Conservation (phyloP, 225 moss, liverwort and hornwort species). For the Marchantia paleacea region DNA sequence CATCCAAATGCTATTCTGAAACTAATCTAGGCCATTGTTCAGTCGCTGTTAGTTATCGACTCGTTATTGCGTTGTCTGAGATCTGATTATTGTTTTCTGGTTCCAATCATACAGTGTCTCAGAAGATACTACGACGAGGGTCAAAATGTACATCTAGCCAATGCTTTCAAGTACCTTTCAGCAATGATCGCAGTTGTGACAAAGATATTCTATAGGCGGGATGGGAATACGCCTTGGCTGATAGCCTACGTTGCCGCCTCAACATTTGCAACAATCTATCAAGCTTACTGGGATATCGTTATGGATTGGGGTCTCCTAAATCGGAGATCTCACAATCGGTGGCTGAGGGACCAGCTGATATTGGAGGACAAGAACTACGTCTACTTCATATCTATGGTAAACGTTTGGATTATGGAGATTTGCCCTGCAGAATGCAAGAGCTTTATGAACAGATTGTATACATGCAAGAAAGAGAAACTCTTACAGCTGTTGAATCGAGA, state of each 20-base stretch:
- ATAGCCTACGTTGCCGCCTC: slow-evolving; percentile 45
- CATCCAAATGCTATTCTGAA: no score
- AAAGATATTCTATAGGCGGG: slow-evolving; percentile 31
- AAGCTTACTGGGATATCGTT: slow-evolving; percentile 79
- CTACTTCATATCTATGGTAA: slow-evolving; percentile 81
- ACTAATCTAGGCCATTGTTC: no score
- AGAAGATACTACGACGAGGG: slow-evolving; percentile 63
- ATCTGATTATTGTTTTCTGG: neutral
- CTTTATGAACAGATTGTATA: no score
- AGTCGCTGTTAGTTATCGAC: no score
- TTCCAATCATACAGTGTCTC: slow-evolving; percentile 41
- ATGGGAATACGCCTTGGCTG: slow-evolving; percentile 29
- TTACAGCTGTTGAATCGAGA: no score
- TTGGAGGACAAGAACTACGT: slow-evolving; percentile 60
- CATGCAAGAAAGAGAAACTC: no score
- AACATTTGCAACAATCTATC: slow-evolving; percentile 56
- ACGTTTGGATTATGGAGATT: neutral
- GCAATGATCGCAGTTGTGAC: slow-evolving; percentile 57
- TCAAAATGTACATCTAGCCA: slow-evolving; percentile 50
- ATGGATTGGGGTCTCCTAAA: slow-evolving; percentile 81
- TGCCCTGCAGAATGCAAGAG: no score
- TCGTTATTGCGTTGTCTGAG: no score
- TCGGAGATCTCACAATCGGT: slow-evolving; percentile 56
- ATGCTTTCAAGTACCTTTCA: slow-evolving; percentile 73
- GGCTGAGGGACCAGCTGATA: slow-evolving; percentile 72